phyloP scores from a whole-genome alignment of 2,329 filamentous ascomycete genomes.

The Dactylonectria macrodidyma region DNA sequence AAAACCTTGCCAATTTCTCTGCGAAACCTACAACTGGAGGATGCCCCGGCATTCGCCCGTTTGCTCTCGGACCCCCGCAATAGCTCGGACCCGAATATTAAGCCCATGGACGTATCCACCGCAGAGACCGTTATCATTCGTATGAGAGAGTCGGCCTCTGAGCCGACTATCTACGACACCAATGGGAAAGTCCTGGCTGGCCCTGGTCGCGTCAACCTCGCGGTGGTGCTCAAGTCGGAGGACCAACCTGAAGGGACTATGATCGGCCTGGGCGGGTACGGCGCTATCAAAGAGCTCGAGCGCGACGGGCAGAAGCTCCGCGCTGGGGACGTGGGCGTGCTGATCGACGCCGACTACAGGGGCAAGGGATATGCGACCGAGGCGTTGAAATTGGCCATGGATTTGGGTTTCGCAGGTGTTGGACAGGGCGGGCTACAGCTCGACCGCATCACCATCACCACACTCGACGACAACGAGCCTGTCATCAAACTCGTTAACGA shows the following conservation, averaged over 20 bases:
- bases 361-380: slow-evolving; percentile 27
- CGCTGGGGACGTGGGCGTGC: slow-evolving; percentile 19
- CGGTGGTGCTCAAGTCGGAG: slow-evolving; percentile 19
- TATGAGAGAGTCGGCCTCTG: slow-evolving; percentile 22
- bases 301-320: slow-evolving; percentile 9
- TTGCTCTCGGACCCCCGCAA: slow-evolving; percentile 27
- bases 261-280: slow-evolving; percentile 27
- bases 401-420: slow-evolving; percentile 21
- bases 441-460: slow-evolving; percentile 19
- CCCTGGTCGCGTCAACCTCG: slow-evolving; percentile 21
- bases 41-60: slow-evolving; percentile 17
- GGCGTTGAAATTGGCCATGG: slow-evolving; percentile 19
- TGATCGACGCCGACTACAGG: slow-evolving; percentile 21
- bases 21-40: slow-evolving; percentile 7
- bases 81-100: slow-evolving; percentile 19
- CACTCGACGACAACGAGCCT: slow-evolving; percentile 19
- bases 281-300: slow-evolving; percentile 20
- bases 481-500: slow-evolving; percentile 15
- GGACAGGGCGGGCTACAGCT: slow-evolving; percentile 20
- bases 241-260: slow-evolving; percentile 5
- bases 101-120: slow-evolving; percentile 16
- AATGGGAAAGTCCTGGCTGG: slow-evolving; percentile 13
- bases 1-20: slow-evolving; percentile 9
- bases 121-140: slow-evolving; percentile 12
- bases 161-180: slow-evolving; percentile 11